A percentile compares a stretch with the other conserved stretches of the same genome.
Conservation (phyloP, 2,329 filamentous ascomycete species). For the Xylaria sp. region DNA sequence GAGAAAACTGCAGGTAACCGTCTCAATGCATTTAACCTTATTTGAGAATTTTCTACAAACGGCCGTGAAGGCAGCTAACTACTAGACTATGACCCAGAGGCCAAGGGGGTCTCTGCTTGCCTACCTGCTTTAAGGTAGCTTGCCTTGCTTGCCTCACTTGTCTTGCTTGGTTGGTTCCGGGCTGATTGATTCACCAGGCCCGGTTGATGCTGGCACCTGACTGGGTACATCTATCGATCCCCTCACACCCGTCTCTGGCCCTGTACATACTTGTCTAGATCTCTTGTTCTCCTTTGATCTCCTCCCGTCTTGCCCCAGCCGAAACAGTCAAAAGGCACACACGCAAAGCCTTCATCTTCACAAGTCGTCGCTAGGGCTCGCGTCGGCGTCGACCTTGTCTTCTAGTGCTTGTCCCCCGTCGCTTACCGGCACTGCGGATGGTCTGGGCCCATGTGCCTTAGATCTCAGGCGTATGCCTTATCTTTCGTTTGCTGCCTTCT, state of each 20-base stretch:
- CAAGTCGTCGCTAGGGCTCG: background rate
- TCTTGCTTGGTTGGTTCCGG: constrained; percentile 17
- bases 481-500: constrained; percentile 48
- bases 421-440: constrained; percentile 22
- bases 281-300: background rate
- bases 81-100: constrained; percentile 2
- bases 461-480: constrained; percentile 45
- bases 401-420: constrained; percentile 23
- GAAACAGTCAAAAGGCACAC: background rate
- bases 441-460: constrained; percentile 40
- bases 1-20: constrained; percentile 53
- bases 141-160: constrained; percentile 30
- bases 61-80: constrained; percentile 44
- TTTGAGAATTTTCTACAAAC: constrained; percentile 52
- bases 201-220: constrained; percentile 18
- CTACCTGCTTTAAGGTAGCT: background rate
- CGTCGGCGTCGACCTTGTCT: background rate
- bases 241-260: background rate
- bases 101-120: constrained; percentile 27
- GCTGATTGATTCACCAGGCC: constrained; percentile 9
- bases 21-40: constrained; percentile 52
- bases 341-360: background rate
- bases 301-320: background rate
- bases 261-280: background rate
- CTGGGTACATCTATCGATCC: constrained; percentile 26